Evolutionary conservation across 495 filamentous ascomycete genomes (phyloP).

Genomic region (Penicillium angulare): DNA sequence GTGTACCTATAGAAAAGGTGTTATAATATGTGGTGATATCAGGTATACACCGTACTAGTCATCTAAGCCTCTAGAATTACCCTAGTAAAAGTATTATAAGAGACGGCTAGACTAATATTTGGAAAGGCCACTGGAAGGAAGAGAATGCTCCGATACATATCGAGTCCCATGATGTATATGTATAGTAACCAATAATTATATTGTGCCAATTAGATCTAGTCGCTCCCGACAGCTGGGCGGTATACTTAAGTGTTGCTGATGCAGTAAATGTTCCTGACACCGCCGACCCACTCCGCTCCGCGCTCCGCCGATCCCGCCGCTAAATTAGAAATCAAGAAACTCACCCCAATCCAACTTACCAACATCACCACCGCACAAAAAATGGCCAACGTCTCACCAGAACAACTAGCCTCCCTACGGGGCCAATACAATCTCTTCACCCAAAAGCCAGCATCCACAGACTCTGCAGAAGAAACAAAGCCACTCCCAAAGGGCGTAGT

Average conservation of each 20-base stretch:
- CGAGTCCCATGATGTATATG: neutral
- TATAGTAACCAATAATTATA: no score
- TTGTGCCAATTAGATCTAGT: no score
- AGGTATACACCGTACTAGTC: no score
- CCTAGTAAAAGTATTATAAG: no score
- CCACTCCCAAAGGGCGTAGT: constrained; percentile 75
- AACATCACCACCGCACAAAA: neutral
- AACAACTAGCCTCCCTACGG: constrained; percentile 9
- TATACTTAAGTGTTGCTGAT: no score
- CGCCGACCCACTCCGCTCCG: neutral
- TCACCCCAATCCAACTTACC: neutral
- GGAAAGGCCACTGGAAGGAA: no score
- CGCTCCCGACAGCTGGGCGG: no score
- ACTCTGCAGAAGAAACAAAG: constrained; percentile 29
- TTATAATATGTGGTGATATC: no score
- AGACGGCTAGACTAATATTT: no score
- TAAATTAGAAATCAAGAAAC: constrained; percentile 31
- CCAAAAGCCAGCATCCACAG: constrained; percentile 22
- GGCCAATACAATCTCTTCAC: constrained; percentile 16
- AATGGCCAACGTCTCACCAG: constrained; percentile 21
- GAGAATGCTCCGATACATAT: neutral
- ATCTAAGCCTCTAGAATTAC: no score
- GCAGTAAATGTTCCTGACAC: neutral
- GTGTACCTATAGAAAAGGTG: no score
- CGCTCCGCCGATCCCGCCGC: constrained; percentile 1